Base-by-base conservation (phyloP, 352 stramenopile species). In the Aphanomyces euteiches region DNA sequence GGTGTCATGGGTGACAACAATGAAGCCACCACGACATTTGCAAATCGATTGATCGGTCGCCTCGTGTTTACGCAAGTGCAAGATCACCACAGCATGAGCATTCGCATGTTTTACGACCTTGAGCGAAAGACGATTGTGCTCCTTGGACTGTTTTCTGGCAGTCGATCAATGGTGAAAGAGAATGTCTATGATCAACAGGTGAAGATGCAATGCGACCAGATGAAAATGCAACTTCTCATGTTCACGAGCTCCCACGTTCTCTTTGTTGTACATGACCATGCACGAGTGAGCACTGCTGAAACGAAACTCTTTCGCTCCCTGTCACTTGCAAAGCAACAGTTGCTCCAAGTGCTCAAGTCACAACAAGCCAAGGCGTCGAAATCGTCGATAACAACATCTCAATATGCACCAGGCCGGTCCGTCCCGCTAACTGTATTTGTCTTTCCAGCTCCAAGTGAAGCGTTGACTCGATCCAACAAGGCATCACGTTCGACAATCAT, bases 221-320 rank as follows among this genome's bases (percentile, higher is more conserved):
- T 50, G 39, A 19, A 56, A 34, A 48, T 67, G 43, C 59, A 67
- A 15, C 39, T 67, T 17, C 59, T 67, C 19, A 8, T 67, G 10
- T 56, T 40, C 59, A 56, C 59, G 7, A 67, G 59, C n/a, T 67
- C 39, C 41, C 59, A 67, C 21, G 43, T 67, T 4, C 43, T 67
- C 15, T 67, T 56, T 37, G 37, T 67, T 12, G 59, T 67, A 8
- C 41, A 67, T 13, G 59, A 67, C 28, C 39, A 67, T 17, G 59
- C 59, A 37, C 59, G 59, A 2, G 59, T 67, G 41, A 67, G 59
- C 59, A 67, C 40, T 13, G 36, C 39, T 13, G 41, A 67, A 36
- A 67, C 59, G n/a, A 15, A 54, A 19, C 17, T 43, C 17, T 67
- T 56, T 34, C 59, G 59, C 1, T 56, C 59, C 41, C 59, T 67